phyloP scores from a whole-genome alignment of 495 filamentous ascomycete species.

The Hypoxylon subgilvum region DNA sequence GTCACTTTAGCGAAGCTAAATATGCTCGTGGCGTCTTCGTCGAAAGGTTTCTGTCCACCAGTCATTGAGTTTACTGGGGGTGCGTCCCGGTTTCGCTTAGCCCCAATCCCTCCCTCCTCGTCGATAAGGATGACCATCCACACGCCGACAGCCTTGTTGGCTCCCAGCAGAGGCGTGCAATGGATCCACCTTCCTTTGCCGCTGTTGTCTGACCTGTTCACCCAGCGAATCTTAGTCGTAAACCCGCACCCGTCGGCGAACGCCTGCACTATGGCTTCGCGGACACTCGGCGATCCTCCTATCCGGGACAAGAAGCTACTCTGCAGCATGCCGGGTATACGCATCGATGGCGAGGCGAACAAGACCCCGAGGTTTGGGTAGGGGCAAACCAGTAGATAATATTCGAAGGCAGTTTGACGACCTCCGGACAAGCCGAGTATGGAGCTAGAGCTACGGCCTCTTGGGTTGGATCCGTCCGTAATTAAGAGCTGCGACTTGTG shows the following conservation, averaged over 20 bases:
- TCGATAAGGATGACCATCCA: conserved; percentile 72
- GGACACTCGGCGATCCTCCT: conserved; percentile 58
- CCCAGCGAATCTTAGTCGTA: conserved; percentile 67
- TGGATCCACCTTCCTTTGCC: conserved; percentile 66
- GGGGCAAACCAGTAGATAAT: conserved; percentile 69
- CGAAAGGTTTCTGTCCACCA: conserved; percentile 9
- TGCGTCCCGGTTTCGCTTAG: conserved; percentile 22
- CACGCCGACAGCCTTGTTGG: conserved; percentile 63
- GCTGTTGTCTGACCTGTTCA: conserved; percentile 48
- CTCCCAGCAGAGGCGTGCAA: conserved; percentile 65
- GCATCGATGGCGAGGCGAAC: conserved; percentile 69
- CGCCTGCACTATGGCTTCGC: conserved; percentile 59
- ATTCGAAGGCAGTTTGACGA: conserved; percentile 53
- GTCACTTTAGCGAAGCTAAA: not conserved
- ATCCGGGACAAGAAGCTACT: conserved; percentile 66
- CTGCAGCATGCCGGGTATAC: conserved; percentile 69
- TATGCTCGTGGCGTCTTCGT: not conserved
- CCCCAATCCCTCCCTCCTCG: conserved; percentile 41
- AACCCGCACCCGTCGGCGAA: conserved; percentile 62
- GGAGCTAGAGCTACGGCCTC: conserved; percentile 4
- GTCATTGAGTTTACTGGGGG: conserved; percentile 35
- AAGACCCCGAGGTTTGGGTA: conserved; percentile 66
- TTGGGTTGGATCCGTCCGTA: conserved; percentile 31
- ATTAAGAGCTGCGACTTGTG: conserved; percentile 48
- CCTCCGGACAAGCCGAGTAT: conserved; percentile 26